Conservation (phyloP, 2,329 filamentous ascomycete species). For the Hortaea sp. region DNA sequence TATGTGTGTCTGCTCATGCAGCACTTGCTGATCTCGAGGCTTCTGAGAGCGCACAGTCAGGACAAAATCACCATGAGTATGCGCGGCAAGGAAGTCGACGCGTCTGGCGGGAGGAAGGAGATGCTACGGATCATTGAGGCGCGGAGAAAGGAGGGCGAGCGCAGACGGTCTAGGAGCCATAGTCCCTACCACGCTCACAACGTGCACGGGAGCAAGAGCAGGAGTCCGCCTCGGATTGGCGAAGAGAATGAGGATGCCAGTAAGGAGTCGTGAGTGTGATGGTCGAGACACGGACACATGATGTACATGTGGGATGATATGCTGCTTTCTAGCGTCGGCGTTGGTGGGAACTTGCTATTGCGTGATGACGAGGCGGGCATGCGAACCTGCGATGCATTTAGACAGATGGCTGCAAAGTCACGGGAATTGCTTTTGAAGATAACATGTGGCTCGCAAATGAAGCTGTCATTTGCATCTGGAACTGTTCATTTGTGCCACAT, state of each 20-base stretch:
- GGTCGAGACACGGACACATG: background rate
- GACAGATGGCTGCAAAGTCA: no score
- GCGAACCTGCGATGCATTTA: no score
- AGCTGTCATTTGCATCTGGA: no score
- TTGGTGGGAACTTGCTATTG: background rate
- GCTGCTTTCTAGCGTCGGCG: conserved; percentile 4
- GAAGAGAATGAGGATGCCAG: conserved; percentile 14
- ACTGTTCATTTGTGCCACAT: no score
- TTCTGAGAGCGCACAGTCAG: conserved; percentile 67
- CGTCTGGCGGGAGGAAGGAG: conserved; percentile 69
- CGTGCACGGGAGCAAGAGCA: conserved; percentile 9
- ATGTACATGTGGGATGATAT: background rate
- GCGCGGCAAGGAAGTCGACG: conserved; percentile 74
- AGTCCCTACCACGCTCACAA: conserved; percentile 5
- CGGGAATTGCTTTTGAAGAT: no score
- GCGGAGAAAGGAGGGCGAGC: conserved; percentile 76
- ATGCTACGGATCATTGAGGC: conserved; percentile 85
- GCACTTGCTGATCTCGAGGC: conserved; percentile 74
- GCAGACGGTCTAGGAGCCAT: conserved; percentile 53
- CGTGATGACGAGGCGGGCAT: no score
- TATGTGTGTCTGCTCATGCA: conserved; percentile 95
- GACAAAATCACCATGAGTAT: conserved; percentile 94
- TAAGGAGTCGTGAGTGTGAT: no score
- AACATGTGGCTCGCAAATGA: no score
- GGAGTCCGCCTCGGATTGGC: conserved; percentile 20